Conservation (phyloP, 768 basidiomycete species). For the Suillus spraguei region DNA sequence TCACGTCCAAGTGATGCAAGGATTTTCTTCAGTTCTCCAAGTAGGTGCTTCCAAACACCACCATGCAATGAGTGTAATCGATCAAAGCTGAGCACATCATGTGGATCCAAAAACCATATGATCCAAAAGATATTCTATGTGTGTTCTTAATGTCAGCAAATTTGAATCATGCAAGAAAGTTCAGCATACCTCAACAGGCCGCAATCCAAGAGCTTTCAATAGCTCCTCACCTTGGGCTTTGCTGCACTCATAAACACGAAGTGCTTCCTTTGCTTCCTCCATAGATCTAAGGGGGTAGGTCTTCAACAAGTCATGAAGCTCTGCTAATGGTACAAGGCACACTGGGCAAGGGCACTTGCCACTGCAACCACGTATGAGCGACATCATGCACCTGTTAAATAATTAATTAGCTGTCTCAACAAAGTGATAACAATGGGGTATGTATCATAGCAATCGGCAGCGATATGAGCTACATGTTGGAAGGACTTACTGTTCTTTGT, state of each 20-base stretch:
- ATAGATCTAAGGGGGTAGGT: constrained; percentile 21
- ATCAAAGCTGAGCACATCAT: constrained; percentile 40
- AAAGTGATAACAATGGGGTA: too few relatives aligned
- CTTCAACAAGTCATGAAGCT: constrained; percentile 26
- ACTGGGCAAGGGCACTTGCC: constrained; percentile 39
- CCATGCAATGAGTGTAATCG: constrained; percentile 37
- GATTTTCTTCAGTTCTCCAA: constrained; percentile 25
- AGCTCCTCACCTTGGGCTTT: constrained; percentile 21
- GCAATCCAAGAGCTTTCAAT: constrained; percentile 24
- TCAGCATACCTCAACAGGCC: constrained; percentile 16
- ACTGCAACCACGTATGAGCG: constrained; percentile 33
- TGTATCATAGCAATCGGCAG: too few relatives aligned
- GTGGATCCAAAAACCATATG: constrained; percentile 36
- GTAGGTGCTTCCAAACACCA: constrained; percentile 40
- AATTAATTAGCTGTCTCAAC: too few relatives aligned
- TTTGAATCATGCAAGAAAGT: not conserved
- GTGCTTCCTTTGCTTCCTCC: constrained; percentile 16
- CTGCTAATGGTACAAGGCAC: constrained; percentile 35
- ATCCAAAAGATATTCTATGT: constrained; percentile 46
- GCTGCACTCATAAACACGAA: not conserved
- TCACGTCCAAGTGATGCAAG: constrained; percentile 19
- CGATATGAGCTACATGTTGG: too few relatives aligned
- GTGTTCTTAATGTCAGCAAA: too few relatives aligned
- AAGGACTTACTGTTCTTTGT: constrained; percentile 47
- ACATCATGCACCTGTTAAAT: constrained; percentile 33